Evolutionary conservation across 2,329 filamentous ascomycete genomes (phyloP), one percentile per base, ranked within the genome.

Genomic region (Domatiomyces globalis): DNA sequence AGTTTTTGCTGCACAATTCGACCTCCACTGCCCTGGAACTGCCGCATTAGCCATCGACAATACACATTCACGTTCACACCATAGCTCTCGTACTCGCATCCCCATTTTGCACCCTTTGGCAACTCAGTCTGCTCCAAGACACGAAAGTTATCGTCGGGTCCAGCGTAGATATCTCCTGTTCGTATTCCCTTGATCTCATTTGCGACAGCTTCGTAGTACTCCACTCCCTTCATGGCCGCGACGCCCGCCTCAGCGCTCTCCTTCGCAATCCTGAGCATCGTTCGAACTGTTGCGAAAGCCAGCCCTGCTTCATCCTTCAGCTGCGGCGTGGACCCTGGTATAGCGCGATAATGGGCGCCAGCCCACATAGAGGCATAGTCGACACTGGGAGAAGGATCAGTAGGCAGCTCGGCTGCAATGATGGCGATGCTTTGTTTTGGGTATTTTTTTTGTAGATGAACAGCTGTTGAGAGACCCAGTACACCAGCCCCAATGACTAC

Each of bases 301-400:
- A 71, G 66, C 12, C 56, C 39, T 25, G 63, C 62, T 59, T 73
- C 62, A 56, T 39, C 62, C 49, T 27, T 62, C 53, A 57, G 70
- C 66, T 22, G 69, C 57, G 1, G 64, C 63, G 19, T 62, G 59
- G 6, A 65, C 7, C 47, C 67, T 1, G 70, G 71, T 2, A 72
- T 65, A 0, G 71, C 71, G 1, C 71, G 67, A 55, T 71, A 73
- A 58, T 74, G 71, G 1, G 70, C 71, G 20, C 71, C 71, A 1
- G 71, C 70, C 66, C 69, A 71, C 27, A 68, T 67, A 1, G 69
- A 72, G 43, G 71, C 65, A 58, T 73, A 74, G 61, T 71, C 67
- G 45, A 68, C 58, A 15, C 69, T 71, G 6, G 56, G 54, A 15
- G 49, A 39, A 6, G 66, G 63, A 4, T 49, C 54, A n/a, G 22